Percentiles rank a stretch among this genome's conserved stretches.
These are phyloP conservation scores for Ceratobasidium theobromae DNA, from an alignment of 1,284 basidiomycete species.

Conservation along the genomic window DNA sequence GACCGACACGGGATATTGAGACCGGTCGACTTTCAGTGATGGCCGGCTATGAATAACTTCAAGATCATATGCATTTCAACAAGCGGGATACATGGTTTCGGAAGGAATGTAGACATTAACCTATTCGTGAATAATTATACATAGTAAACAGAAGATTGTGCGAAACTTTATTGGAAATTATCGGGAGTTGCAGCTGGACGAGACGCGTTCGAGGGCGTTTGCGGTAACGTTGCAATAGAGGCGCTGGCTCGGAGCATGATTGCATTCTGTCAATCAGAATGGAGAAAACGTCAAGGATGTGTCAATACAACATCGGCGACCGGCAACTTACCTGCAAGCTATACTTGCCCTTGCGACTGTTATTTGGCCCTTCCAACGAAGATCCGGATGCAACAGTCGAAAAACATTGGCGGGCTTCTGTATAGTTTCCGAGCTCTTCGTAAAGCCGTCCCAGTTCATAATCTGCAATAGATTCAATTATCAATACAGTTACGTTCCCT, in stretches of 20 bases:
- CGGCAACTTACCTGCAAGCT: slow-evolving; percentile 37
- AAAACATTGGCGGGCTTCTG: slow-evolving; percentile 50
- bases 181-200: too few species aligned
- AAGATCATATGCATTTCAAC: too few species aligned
- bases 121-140: too few species aligned
- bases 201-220: too few species aligned
- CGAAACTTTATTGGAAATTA: background rate
- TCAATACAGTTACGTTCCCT: background rate
- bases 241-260: slow-evolving; percentile 26
- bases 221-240: slow-evolving; percentile 24
- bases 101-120: too few species aligned
- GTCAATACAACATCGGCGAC: background rate
- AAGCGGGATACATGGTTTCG: too few species aligned
- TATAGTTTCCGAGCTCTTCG: slow-evolving; percentile 48
- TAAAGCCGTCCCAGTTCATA: slow-evolving; percentile 57
- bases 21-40: too few species aligned
- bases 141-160: too few species aligned
- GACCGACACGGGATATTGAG: too few species aligned
- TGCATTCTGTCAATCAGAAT: slow-evolving; percentile 13
- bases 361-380: slow-evolving; percentile 33
- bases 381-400: slow-evolving; percentile 50
- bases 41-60: too few species aligned
- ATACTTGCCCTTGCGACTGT: slow-evolving; percentile 40
- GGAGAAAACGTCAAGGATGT: slow-evolving; percentile 3
- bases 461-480: slow-evolving; percentile 41